Percentiles rank a stretch among this genome's conserved stretches.
Conservation (phyloP, 116 monocot species). For the Iris pallida region DNA sequence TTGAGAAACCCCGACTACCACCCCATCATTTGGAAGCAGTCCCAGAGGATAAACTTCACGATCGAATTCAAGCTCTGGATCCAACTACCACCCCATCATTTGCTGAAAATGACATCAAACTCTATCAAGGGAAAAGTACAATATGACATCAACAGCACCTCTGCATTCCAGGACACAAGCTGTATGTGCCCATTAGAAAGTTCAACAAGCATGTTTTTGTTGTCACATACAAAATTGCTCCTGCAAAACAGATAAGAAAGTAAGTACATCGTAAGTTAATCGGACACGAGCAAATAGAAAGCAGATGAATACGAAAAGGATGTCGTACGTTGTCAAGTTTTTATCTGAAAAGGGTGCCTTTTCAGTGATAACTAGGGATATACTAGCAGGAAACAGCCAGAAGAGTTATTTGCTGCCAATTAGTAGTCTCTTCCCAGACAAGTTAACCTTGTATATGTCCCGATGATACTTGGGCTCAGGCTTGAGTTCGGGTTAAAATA, state of each 20-base stretch:
- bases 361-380: slow-evolving; percentile 73
- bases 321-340: slow-evolving; percentile 52
- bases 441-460: slow-evolving; percentile 75
- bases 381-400: slow-evolving; percentile 59
- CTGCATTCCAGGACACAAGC: slow-evolving; percentile 80
- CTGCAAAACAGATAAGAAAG: slow-evolving; percentile 33
- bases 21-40: slow-evolving; percentile 92
- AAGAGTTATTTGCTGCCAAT: slow-evolving; percentile 66
- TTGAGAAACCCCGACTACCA: slow-evolving; percentile 93
- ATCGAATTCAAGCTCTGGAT: slow-evolving; percentile 99
- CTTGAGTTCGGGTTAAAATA: too few relatives aligned
- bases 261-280: background rate
- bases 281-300: background rate
- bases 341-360: slow-evolving; percentile 61
- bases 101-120: slow-evolving; percentile 5
- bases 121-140: slow-evolving; percentile 3
- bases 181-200: slow-evolving; percentile 70
- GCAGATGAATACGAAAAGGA: background rate
- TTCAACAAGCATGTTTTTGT: slow-evolving; percentile 75
- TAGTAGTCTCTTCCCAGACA: slow-evolving; percentile 67
- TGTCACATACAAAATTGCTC: slow-evolving; percentile 95
- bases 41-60: slow-evolving; percentile 99
- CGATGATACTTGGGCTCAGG: too few relatives aligned
- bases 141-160: slow-evolving; percentile 38
- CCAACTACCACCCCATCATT: too few relatives aligned